Percentiles rank a stretch among this genome's conserved stretches.
Evolutionary conservation across 768 basidiomycete genomes (phyloP).

Genomic region (Collybiopsis luxurians): DNA sequence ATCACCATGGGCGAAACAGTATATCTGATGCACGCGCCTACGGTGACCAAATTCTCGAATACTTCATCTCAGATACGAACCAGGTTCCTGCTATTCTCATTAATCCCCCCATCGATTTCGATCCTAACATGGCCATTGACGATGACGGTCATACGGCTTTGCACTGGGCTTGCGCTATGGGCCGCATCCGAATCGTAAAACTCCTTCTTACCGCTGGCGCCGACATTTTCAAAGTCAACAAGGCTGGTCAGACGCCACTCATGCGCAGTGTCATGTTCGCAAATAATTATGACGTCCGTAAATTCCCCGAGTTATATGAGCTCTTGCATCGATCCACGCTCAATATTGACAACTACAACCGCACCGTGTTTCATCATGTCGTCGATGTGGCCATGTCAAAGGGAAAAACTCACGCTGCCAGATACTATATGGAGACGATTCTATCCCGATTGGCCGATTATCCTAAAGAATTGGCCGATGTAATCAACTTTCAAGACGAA

Average conservation of each 20-base stretch:
- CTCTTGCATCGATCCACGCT: constrained; percentile 96
- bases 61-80: constrained; percentile 96
- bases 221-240: constrained; percentile 96
- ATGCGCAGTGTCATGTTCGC: constrained; percentile 99
- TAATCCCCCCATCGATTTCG: constrained; percentile 85
- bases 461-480: constrained; percentile 93
- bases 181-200: constrained; percentile 93
- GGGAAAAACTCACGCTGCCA: constrained; percentile 94
- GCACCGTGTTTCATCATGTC: constrained; percentile 97
- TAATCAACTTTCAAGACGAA: constrained; percentile 99
- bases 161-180: constrained; percentile 99
- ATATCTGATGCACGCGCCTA: constrained; percentile 69
- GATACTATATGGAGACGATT: constrained; percentile 99
- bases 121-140: constrained; percentile 95
- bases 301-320: constrained; percentile 97
- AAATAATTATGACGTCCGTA: constrained; percentile 98
- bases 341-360: constrained; percentile 97
- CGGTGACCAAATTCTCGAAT: constrained; percentile 95
- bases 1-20: constrained; percentile 44
- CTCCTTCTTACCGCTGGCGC: constrained; percentile 90
- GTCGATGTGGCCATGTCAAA: constrained; percentile 97
- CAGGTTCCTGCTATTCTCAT: constrained; percentile 87
- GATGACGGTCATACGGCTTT: constrained; percentile 97
- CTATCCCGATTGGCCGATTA: constrained; percentile 85
- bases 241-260: constrained; percentile 92